Evolutionary conservation across 768 basidiomycete species (phyloP), one percentile per base, ranked within the genome.

Genomic region (button mushroom (Agaricus bisporus)): DNA sequence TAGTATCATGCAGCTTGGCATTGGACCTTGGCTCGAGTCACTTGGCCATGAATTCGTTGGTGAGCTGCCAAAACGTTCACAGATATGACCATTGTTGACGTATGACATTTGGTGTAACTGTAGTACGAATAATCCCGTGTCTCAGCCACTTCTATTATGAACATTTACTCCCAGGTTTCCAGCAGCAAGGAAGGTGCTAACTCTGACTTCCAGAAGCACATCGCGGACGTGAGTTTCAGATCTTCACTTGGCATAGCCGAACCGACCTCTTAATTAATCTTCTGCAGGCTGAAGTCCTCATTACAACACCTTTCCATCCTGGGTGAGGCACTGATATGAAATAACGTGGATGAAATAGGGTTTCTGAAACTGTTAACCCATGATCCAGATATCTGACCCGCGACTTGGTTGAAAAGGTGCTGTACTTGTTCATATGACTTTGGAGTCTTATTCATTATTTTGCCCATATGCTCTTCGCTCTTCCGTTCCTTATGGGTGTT

Each of bases 301-400:
- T 89, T 66, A 88, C 88, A 2, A 90, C 88, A 4, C 88, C 88
- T 4, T 91, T 91, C 82, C 88, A 91, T 67, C 88, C 88, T 52
- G 88, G 84, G 59, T 74, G 60, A 59, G 66, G 45, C 20, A 32
- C 17, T 39, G 39, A 38, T 37, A 12, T n/a, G 29, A 48, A 43
- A 37, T 55, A 42, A 44, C 22, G 6, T 20, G 29, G 12, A 42
- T 22, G n/a, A 8, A 25, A 38, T 25, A 28, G 28, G 48, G 20
- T 45, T 11, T 11, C 46, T 55, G 41, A 53, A 20, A n/a, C 12
- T 17, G 18, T 38, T 14, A 35, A 42, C 29, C 14, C 42, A 36
- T n/a, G 48, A 17, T 39, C 47, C 20, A 75, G 74, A 29, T 91
- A 91, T 67, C 78, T 91, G 56, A 91, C 88, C 1, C 77, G 73